phyloP scores from a whole-genome alignment of 2,329 filamentous ascomycete genomes.

The Fusarium anguioides region DNA sequence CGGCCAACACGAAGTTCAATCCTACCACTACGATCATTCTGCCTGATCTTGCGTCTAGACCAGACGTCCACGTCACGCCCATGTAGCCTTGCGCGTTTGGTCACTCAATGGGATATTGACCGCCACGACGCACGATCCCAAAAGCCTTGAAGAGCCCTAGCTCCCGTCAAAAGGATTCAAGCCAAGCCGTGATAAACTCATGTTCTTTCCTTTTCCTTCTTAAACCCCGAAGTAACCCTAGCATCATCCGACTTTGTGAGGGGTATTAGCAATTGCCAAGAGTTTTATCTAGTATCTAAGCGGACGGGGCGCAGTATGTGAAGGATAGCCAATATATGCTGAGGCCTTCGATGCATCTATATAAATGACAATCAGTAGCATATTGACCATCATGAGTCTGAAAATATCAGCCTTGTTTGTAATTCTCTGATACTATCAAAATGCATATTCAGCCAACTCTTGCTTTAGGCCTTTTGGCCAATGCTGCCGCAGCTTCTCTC shows the following conservation, averaged over 20 bases:
- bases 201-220: neutral
- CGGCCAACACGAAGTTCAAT: neutral
- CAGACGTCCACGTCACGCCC: neutral
- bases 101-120: neutral
- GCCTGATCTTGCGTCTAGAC: neutral
- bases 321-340: neutral
- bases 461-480: conserved; percentile 1
- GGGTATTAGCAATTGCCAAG: neutral
- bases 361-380: neutral
- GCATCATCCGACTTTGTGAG: neutral
- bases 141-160: neutral
- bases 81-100: no score
- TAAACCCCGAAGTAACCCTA: neutral
- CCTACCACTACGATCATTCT: neutral
- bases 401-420: accelerated
- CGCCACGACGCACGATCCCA: no score
- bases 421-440: neutral
- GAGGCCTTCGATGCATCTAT: neutral
- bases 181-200: neutral
- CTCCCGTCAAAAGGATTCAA: no score
- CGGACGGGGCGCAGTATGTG: neutral
- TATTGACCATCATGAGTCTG: accelerated
- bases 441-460: conserved; percentile 18
- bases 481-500: neutral
- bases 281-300: accelerated